phyloP scores from a whole-genome alignment of 148 eudicot species.

The Nepenthes mirabilis region DNA sequence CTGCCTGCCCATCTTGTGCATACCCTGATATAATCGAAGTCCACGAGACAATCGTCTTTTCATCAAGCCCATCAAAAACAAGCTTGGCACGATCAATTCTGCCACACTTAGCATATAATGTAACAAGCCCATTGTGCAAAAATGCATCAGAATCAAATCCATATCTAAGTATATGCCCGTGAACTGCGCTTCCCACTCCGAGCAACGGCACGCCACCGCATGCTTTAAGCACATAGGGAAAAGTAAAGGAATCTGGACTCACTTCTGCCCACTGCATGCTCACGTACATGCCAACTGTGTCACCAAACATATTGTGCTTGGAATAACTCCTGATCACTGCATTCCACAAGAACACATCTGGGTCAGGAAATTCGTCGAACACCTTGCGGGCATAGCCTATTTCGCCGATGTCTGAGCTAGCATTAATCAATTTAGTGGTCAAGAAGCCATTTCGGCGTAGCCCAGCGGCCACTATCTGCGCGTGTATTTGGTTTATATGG shows the following conservation, averaged over 20 bases:
- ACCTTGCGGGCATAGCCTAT: constrained; percentile 34
- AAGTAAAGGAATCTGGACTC: constrained; percentile 35
- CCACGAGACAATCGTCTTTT: constrained; percentile 52
- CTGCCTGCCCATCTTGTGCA: constrained; percentile 44
- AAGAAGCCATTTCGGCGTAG: constrained; percentile 31
- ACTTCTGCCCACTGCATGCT: constrained; percentile 35
- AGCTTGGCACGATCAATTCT: constrained; percentile 27
- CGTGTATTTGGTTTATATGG: constrained; percentile 37
- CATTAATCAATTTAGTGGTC: constrained; percentile 37
- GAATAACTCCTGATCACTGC: constrained; percentile 45
- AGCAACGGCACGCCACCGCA: constrained; percentile 21
- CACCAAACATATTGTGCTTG: constrained; percentile 18
- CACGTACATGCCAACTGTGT: constrained; percentile 24
- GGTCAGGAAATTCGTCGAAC: constrained; percentile 53
- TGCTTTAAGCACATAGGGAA: constrained; percentile 46
- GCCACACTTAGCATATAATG: constrained; percentile 50
- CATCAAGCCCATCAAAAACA: constrained; percentile 26
- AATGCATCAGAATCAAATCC: constrained; percentile 36
- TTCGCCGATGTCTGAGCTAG: constrained; percentile 18
- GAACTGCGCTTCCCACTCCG: constrained; percentile 30
- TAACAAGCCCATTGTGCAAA: constrained; percentile 47
- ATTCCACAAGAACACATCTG: constrained; percentile 45
- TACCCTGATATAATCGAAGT: constrained; percentile 55
- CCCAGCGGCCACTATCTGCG: constrained; percentile 23
- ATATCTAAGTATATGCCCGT: constrained; percentile 32